Evolutionary conservation across 2,329 filamentous ascomycete genomes (phyloP), one percentile per base, ranked within the genome.

Genomic region (Bertia moriformis): DNA sequence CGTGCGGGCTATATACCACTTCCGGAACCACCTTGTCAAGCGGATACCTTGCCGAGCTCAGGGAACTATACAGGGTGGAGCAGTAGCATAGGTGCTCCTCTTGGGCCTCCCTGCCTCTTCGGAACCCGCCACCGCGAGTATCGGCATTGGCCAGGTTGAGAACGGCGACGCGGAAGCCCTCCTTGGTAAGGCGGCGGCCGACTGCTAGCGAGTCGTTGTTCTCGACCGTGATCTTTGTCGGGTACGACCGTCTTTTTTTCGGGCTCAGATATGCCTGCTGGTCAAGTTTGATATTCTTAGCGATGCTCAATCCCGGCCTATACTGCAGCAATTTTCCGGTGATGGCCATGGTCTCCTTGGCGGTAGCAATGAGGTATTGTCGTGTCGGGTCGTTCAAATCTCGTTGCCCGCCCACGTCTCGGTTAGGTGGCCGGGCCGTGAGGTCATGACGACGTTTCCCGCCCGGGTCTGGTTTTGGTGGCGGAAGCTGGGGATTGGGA

Each of bases 21-120:
- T n/a, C n/a, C n/a, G n/a, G n/a, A 40, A 64, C 63, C 4, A 61
- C 55, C 12, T 61, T 54, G 18, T 57, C 56, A 42, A 73, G 59
- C 0, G 73, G 73, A 49, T 80, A 80, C 48, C 67, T 67, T 1
- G 44, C 40, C 18, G 49, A 45, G 41, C 63, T 56, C 1, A 75
- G 57, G 15, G 66, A 67, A 19, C 63, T 49, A 19, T 55, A 65
- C 4, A 77, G 63, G 1, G 70, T 69, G 36, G 66, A 73, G 35
- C 78, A 69, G 51, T 76, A 78, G 56, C 76, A 83, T 4, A 84
- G 62, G 2, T 70, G 67, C 58, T 84, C 79, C 56, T 84, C 78
- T 53, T 84, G 79, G 0, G 78, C 78, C 19, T 70, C 55, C 40
- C 73, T 63, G 24, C 78, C 78, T 24, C 63, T 64, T 3, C 66